Base-by-base conservation (phyloP, 805 yeast species). In the Starmerella cellae region DNA sequence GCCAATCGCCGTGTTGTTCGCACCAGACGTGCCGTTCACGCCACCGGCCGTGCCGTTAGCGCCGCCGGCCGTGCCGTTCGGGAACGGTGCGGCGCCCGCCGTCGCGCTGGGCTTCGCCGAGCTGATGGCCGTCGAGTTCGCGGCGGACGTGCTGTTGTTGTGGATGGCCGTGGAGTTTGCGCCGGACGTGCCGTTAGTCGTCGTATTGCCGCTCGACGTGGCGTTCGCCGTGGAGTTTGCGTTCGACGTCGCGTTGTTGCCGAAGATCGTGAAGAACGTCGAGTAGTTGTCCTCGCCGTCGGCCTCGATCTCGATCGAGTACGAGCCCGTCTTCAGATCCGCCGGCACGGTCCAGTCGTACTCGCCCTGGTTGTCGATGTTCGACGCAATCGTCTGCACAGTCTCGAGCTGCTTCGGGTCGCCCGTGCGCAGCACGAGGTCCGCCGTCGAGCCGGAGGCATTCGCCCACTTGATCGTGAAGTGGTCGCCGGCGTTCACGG, bases 291-390 rank as follows among this genome's bases (percentile, higher is more conserved):
- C 59, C 45, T 47, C 54, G 19, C 55, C 43, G 47, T 52, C 52
- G 33, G 52, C 57, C 40, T 49, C 48, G 35, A 48, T 44, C 52
- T 55, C 57, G 34, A 63, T 46, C 23, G 62, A 59, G 54, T 63
- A 63, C 42, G 54, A 42, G 31, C 64, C 66, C 29, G 56, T 41
- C 34, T 45, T 22, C 26, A 62, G 28, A 31, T 49, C 42, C 39
- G 42, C 37, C 35, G 67, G 67, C 30, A 63, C 55, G 27, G 48
- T 46, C 67, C 67, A 63, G 38, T 53, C 47, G 39, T 59, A 63
- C 34, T 58, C 54, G 43, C 66, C 67, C 39, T 55, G 55, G 60
- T 63, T 63, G 39, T 55, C 44, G 38, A 61, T 44, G 40, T 51
- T 40, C 45, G 53, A 41, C 42, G 60, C 59, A 49, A 63, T 60